phyloP scores from a whole-genome alignment of 2,329 filamentous ascomycete genomes.

The Trichoderma asperellum region DNA sequence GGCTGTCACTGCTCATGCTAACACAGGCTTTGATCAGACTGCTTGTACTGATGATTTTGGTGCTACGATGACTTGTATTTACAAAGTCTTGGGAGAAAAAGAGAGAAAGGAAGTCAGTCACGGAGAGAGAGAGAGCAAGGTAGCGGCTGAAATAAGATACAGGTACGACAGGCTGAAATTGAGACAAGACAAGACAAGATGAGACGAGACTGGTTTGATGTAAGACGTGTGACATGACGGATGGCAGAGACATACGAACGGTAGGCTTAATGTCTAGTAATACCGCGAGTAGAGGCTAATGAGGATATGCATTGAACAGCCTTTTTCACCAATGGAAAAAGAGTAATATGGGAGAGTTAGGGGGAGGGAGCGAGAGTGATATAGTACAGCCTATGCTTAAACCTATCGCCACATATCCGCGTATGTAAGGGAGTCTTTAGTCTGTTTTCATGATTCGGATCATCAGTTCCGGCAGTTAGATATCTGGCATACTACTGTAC shows the following conservation, averaged over 20 bases:
- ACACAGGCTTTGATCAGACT: too few relatives aligned
- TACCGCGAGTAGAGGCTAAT: neutral
- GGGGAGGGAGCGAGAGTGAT: neutral
- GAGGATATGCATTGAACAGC: neutral
- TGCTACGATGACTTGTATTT: too few relatives aligned
- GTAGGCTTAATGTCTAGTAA: neutral
- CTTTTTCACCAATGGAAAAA: neutral
- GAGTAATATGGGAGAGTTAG: neutral
- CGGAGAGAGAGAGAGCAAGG: neutral
- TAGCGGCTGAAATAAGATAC: neutral
- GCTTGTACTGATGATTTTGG: too few relatives aligned
- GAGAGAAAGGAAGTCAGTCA: neutral
- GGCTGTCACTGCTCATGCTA: neutral
- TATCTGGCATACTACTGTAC: neutral
- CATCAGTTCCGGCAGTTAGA: neutral
- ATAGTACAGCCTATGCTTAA: neutral
- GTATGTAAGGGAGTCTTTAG: neutral
- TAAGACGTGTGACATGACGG: neutral
- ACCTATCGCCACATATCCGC: neutral
- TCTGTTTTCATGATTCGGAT: neutral
- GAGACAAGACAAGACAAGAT: neutral
- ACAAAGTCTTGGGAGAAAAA: neutral
- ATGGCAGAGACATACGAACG: too few relatives aligned
- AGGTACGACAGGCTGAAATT: neutral
- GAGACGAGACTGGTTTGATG: neutral